Evolutionary conservation across 257 asterid genomes (phyloP).

Genomic region (Solanum ossicruentum): DNA sequence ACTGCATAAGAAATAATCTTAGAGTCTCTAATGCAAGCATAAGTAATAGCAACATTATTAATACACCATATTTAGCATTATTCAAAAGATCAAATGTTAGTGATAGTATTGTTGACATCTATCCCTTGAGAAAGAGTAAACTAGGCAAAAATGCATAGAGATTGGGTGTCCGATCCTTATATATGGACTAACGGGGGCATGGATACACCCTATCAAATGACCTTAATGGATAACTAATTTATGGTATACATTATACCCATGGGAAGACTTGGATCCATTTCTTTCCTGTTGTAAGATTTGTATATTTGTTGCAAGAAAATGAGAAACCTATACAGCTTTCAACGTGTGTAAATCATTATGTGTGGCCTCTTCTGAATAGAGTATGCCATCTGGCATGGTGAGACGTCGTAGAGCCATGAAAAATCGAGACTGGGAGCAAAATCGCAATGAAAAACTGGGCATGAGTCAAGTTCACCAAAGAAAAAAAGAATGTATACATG

Average conservation of each 20-base stretch:
- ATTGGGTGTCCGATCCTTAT: too few species aligned
- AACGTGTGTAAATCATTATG: slow-evolving; percentile 28
- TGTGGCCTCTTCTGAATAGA: slow-evolving; percentile 40
- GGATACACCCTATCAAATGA: too few species aligned
- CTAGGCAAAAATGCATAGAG: too few species aligned
- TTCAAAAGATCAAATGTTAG: too few species aligned
- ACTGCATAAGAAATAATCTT: too few species aligned
- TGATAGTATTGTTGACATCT: too few species aligned
- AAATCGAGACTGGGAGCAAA: slow-evolving; percentile 59
- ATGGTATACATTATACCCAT: background rate
- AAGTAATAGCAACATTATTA: too few species aligned
- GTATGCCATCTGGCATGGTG: slow-evolving; percentile 42
- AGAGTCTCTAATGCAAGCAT: too few species aligned
- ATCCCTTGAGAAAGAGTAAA: too few species aligned
- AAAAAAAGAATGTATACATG: background rate
- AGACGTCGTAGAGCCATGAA: slow-evolving; percentile 63
- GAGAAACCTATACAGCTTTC: slow-evolving; percentile 24
- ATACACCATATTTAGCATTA: too few species aligned
- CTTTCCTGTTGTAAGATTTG: background rate
- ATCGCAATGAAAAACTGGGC: background rate
- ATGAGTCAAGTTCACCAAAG: background rate
- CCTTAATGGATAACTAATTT: background rate
- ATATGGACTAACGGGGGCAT: too few species aligned
- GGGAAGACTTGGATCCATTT: background rate
- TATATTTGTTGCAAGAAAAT: background rate